Conservation (phyloP, 768 basidiomycete genomes). For the Galerina sulciceps region DNA sequence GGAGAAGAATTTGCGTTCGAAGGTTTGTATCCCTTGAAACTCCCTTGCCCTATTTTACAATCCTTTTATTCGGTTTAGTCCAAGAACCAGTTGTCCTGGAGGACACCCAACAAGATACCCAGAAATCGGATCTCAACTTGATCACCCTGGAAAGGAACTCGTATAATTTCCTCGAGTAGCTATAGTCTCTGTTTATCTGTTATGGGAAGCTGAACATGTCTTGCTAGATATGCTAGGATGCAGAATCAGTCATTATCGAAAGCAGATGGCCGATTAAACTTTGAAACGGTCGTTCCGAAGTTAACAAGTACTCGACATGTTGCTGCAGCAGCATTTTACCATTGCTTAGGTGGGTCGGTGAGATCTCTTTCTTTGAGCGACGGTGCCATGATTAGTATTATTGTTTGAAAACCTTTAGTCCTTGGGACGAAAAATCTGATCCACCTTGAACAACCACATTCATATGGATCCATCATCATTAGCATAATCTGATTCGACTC, state of each 20-base stretch:
- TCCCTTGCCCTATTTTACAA: not conserved
- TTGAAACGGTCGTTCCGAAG: conserved; percentile 70
- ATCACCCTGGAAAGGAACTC: conserved; percentile 75
- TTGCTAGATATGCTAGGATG: conserved; percentile 75
- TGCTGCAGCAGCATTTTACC: conserved; percentile 83
- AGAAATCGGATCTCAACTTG: conserved; percentile 58
- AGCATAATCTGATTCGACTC: conserved; percentile 27
- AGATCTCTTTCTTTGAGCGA: conserved; percentile 11
- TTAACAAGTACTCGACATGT: conserved; percentile 74
- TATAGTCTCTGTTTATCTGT: conserved; percentile 1
- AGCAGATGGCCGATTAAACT: conserved; percentile 50
- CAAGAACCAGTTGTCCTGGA: conserved; percentile 20
- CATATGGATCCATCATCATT: conserved; percentile 61
- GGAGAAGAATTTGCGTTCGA: conserved; percentile 73
- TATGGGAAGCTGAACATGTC: conserved; percentile 10
- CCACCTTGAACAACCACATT: conserved; percentile 56
- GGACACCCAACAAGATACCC: conserved; percentile 43
- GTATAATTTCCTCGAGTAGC: conserved; percentile 80
- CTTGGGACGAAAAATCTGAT: conserved; percentile 78
- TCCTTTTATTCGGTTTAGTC: conserved; percentile 7
- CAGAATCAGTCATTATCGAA: conserved; percentile 63
- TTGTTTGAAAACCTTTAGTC: conserved; percentile 44
- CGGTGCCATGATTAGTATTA: not conserved
- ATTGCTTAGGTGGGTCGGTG: conserved; percentile 69
- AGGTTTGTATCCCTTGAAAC: conserved; percentile 38